Base-by-base conservation (phyloP, 2,329 filamentous ascomycete species). In the Ustulina deusta region DNA sequence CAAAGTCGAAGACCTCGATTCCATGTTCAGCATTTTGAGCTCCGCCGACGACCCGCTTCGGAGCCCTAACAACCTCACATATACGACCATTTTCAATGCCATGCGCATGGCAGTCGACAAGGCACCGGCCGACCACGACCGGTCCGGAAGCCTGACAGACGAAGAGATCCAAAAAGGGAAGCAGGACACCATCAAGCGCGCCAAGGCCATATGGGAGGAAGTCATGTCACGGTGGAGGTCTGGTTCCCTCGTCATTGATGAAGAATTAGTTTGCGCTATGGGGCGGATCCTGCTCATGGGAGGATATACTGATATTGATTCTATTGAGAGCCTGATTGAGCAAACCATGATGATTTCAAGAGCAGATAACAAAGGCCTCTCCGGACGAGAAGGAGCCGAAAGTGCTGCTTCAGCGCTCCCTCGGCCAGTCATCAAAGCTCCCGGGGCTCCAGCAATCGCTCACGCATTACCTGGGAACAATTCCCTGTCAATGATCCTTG, bases 51-150 rank as follows among this genome's bases (percentile, higher is more conserved):
- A 90, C 15, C 81, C 89, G 0, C 77, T 85, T 0, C 86, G 87
- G 36, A 82, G 89, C 20, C 90, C 94, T 3, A 88, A 97, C 79
- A 79, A 83, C 71, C 74, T 87, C 62, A 97, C 95, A 0, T 99
- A 93, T 76, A 92, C 92, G 0, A 94, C 89, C 52, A 91, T 99
- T 68, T 78, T 99, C 59, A 92, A 94, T 74, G 92, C 91, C 2
- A 85, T 98, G 57, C 87, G 89, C 55, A 79, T 83, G 49, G 78
- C 83, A 42, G 78, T 81, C 11, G 76, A 80, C 75, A 69, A 78
- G 62, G 70, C 63, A n/a, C 56, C 36, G 3, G 20, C 34, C 10
- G n/a, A 42, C 13, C 22, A 38, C 13, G 25, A 52, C 20, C 4
- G 69, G 74, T 76, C 67, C 46, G 77, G 74, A 54, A 70, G 74